Conservation (phyloP, 2,329 filamentous ascomycete genomes). For the Leptographium procerum region DNA sequence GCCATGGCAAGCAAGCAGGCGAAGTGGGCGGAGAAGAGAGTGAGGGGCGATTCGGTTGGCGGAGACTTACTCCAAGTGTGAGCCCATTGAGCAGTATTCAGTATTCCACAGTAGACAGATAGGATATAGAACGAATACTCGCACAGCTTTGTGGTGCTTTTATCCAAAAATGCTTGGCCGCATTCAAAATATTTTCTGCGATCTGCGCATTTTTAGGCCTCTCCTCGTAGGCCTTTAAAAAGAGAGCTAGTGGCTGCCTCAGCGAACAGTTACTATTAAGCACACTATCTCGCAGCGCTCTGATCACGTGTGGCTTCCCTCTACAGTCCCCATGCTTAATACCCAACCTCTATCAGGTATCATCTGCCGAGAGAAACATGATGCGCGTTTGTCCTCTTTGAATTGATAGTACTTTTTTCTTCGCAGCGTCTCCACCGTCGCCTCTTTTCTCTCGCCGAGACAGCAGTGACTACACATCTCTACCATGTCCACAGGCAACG, state of each 20-base stretch:
- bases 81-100: neutral
- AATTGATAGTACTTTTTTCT: too few relatives aligned
- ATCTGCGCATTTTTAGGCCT: neutral
- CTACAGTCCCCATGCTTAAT: too few relatives aligned
- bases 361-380: too few relatives aligned
- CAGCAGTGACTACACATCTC: too few relatives aligned
- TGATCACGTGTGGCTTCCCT: neutral
- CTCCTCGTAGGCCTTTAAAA: neutral
- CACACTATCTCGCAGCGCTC: neutral
- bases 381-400: too few relatives aligned
- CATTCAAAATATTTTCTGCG: neutral
- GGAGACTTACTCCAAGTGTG: neutral
- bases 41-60: neutral
- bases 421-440: too few relatives aligned
- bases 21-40: neutral
- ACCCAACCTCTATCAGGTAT: too few relatives aligned
- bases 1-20: conserved; percentile 9
- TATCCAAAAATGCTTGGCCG: neutral
- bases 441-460: too few relatives aligned
- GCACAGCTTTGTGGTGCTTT: neutral
- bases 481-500: conserved; percentile 18
- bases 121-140: neutral
- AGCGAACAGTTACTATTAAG: neutral
- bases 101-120: neutral
- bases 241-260: neutral